Conservation (phyloP, 306 rosid genomes). For the Rosa multiflora region DNA sequence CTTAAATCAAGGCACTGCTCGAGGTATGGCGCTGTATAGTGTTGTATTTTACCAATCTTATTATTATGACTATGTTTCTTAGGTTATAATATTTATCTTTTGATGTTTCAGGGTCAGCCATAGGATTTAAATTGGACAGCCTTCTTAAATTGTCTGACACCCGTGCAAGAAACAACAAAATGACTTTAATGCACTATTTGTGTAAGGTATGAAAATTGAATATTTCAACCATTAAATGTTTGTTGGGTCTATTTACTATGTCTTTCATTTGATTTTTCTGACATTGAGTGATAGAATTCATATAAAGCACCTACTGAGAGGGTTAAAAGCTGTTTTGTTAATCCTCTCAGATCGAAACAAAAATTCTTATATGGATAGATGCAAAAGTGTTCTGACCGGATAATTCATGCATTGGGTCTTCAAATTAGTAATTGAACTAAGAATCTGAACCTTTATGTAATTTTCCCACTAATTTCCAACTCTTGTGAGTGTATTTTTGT, state of each 20-base stretch:
- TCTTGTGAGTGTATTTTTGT: not conserved
- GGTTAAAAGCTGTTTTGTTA: not conserved
- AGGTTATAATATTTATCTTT: slow-evolving; percentile 17
- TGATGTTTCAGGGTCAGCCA: slow-evolving; percentile 80
- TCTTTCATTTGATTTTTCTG: not conserved
- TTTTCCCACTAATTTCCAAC: not conserved
- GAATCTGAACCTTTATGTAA: not conserved
- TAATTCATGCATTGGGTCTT: not conserved
- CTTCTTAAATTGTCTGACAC: slow-evolving; percentile 97
- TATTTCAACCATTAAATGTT: not conserved
- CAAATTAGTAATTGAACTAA: not conserved
- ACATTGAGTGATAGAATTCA: not conserved
- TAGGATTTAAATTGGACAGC: slow-evolving; percentile 97
- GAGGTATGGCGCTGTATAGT: slow-evolving; percentile 51
- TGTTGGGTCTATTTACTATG: not conserved
- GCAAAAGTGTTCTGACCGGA: not conserved
- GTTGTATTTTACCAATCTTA: not conserved
- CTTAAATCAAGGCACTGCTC: slow-evolving; percentile 93
- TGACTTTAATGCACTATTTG: slow-evolving; percentile 99
- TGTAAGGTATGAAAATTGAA: slow-evolving; percentile 68
- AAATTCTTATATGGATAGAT: not conserved
- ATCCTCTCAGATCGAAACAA: not conserved
- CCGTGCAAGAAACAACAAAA: slow-evolving; percentile 97
- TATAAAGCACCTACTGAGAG: not conserved
- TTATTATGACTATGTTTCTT: slow-evolving; percentile 15